Evolutionary conservation across 371 early-diverging fungal genomes (phyloP), one percentile per base, ranked within the genome.

Genomic region (Fennellomyces sp.): DNA sequence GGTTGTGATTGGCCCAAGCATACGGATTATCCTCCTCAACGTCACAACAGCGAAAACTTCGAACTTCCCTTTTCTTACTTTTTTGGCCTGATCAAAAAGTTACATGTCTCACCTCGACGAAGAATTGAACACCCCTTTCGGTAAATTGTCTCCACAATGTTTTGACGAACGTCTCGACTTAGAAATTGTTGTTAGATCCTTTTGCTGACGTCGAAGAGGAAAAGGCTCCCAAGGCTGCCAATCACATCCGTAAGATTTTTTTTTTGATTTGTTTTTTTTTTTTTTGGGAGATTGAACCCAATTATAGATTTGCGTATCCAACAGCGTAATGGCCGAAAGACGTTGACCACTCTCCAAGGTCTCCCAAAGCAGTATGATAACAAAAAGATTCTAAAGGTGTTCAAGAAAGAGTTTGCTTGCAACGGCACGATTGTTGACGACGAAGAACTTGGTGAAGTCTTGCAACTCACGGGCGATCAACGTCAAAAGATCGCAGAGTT

Each of bases 291-390:
- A n/a, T n/a, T n/a, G n/a, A n/a, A n/a, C n/a, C n/a, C n/a, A n/a
- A n/a, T n/a, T n/a, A n/a, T 75, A 92, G 93, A 97, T 78, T 92
- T 97, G 69, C 95, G 99, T 75, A 92, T 97, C 66, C 97, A 97
- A 77, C 97, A 96, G 77, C 92, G 98, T 68, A 97, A 95, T 81
- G 97, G 98, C 60, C 87, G 95, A 73, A 99, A 99, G 84, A 94
- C 96, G 38, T 74, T 96, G 67, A 97, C 99, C 5, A 96, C 96
- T 28, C 83, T 96, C 47, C 65, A 65, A 39, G 97, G 97, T 33
- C 85, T 97, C 42, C 94, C 96, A 64, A 82, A 79, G 38, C 87
- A 92, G 58, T 87, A 92, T 63, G 95, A 98, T 73, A 84, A 84
- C 65, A 96, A 94, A 78, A 85, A 88, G 63, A 79, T 99, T 61